Conservation (phyloP, 163 green algal genomes). For the Prototheca stagnorum region DNA sequence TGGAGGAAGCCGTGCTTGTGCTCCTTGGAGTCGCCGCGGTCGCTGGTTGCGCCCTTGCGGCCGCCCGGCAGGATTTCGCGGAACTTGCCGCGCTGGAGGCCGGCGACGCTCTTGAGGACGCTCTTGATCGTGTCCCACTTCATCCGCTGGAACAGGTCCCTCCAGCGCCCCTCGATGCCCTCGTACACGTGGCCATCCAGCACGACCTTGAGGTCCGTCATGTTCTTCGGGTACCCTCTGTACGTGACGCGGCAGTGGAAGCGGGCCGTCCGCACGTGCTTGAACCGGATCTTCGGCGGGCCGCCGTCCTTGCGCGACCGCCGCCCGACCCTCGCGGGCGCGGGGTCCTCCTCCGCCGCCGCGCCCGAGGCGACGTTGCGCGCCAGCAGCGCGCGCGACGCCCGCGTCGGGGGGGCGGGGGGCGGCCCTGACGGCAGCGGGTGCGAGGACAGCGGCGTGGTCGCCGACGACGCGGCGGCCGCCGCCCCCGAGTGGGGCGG, state of each 20-base stretch:
- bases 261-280: slow-evolving; percentile 59
- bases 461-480: neutral
- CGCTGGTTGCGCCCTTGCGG: neutral
- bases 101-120: slow-evolving; percentile 43
- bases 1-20: neutral
- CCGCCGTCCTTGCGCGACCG: neutral
- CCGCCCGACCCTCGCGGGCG: neutral
- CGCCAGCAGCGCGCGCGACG: neutral
- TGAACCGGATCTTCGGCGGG: slow-evolving; percentile 18
- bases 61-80: too few relatives aligned
- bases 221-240: slow-evolving; percentile 33
- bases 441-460: neutral
- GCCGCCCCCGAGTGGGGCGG: too few relatives aligned
- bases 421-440: neutral
- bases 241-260: slow-evolving; percentile 52
- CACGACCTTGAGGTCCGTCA: slow-evolving; percentile 51
- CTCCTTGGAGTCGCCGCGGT: neutral
- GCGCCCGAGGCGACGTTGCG: too few relatives aligned
- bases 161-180: slow-evolving; percentile 52
- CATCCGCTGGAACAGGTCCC: slow-evolving; percentile 41
- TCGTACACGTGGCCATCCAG: slow-evolving; percentile 53
- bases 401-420: too few relatives aligned
- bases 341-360: too few relatives aligned
- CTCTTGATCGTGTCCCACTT: slow-evolving; percentile 57
- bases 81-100: slow-evolving; percentile 59